Percentiles rank a stretch among this genome's conserved stretches.
phyloP scores from a whole-genome alignment of 2,329 filamentous ascomycete species.

The Colletotrichum spaethianum region DNA sequence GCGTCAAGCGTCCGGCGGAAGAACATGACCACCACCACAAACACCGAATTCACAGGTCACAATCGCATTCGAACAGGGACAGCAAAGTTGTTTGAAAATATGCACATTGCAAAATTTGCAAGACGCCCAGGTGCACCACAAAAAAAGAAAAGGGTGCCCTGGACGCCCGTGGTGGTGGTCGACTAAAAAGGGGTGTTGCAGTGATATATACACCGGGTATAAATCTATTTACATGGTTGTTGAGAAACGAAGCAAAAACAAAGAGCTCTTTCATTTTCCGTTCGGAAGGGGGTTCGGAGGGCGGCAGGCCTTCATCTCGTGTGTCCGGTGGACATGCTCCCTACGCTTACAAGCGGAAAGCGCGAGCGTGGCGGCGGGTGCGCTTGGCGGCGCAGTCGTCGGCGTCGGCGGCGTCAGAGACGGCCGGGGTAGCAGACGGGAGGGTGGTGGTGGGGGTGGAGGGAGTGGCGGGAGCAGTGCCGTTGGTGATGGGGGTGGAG shows the following conservation, averaged over 20 bases:
- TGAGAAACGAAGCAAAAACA: constrained; percentile 27
- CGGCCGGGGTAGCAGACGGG: constrained; percentile 1
- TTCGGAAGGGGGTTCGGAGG: not conserved
- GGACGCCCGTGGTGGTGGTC: constrained; percentile 16
- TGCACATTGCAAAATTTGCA: constrained; percentile 37
- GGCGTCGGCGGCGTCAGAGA: not conserved
- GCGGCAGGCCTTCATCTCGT: not conserved
- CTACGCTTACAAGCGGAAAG: constrained; percentile 28
- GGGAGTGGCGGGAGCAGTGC: constrained; percentile 29
- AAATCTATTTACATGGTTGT: constrained; percentile 38
- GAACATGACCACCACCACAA: not conserved
- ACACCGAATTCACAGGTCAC: not conserved
- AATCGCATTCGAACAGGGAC: not conserved
- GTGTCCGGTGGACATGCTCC: not conserved
- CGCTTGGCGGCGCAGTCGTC: constrained; percentile 23
- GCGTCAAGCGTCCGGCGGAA: not conserved
- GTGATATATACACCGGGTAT: constrained; percentile 39
- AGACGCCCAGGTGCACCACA: constrained; percentile 18
- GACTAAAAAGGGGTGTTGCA: constrained; percentile 23
- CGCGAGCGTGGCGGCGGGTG: constrained; percentile 34
- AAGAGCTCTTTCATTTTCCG: constrained; percentile 25
- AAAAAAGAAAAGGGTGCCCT: constrained; percentile 29
- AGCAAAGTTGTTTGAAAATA: constrained; percentile 6
- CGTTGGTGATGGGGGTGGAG: constrained; percentile 42
- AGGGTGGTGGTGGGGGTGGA: constrained; percentile 13